Evolutionary conservation across 495 filamentous ascomycete species (phyloP), one percentile per base, ranked within the genome.

Genomic region (Neurospora sp.): DNA sequence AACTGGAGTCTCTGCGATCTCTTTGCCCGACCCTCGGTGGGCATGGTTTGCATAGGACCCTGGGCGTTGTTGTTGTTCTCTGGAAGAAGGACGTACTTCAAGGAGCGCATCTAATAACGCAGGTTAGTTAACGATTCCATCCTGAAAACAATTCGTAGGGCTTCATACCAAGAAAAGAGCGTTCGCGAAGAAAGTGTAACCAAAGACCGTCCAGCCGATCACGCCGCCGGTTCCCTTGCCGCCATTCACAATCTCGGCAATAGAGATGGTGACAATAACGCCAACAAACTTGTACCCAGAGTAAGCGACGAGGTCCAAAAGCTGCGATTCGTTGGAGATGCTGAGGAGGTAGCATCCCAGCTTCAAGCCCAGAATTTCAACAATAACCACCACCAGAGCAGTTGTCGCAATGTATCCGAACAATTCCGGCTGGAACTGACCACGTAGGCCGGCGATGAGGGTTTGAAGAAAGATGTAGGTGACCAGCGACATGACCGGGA

Each of bases 281-380:
- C 96, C 96, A 48, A 98, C 96, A 77, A 98, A 99, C 83, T 99
- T 99, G 82, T 99, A 99, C 14, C 96, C 96, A 7, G 92, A 94
- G 80, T 99, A 99, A 4, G 96, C 96, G 46, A 98, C 89, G 42
- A 99, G 81, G 76, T 99, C 96, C 73, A 98, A 86, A 31, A 99
- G 85, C 81, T 98, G 96, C 42, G 86, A 88, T 72, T 86, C 92
- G 77, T 95, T 95, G 78, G 90, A 94, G 84, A 99, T 98, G 81
- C 86, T 92, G 44, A 99, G 85, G 59, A 99, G 89, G 79, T 98
- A 98, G 78, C 91, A 94, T 35, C 95, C 96, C 44, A 97, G 85
- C 86, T 97, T 98, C 76, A 99, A 82, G 59, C 90, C 90, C 7
- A 96, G 74, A 44, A 99, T 94, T 82, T 99, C 96, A 73, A 98